Conservation (phyloP, 176 grass and related monocot genomes). For the Phyllostachys edulis region DNA sequence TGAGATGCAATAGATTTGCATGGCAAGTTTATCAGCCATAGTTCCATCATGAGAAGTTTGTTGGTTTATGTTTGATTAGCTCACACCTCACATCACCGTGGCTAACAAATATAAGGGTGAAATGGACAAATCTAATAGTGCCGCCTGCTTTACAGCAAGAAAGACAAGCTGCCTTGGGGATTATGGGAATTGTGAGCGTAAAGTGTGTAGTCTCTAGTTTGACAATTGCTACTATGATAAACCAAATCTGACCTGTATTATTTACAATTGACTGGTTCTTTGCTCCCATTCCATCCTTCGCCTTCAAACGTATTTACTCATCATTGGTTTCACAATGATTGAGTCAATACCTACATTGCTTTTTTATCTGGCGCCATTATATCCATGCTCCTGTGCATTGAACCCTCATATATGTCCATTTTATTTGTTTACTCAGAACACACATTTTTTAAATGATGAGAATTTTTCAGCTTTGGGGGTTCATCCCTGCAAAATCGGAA, state of each 20-base stretch:
- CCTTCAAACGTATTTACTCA: conserved; percentile 4
- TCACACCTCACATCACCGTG: not conserved
- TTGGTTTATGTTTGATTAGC: conserved; percentile 21
- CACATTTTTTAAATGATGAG: not conserved
- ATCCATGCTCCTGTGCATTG: not conserved
- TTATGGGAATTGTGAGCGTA: not conserved
- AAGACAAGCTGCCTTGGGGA: not conserved
- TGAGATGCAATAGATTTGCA: conserved; percentile 5
- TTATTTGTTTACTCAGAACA: conserved; percentile 27
- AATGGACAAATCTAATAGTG: conserved; percentile 13
- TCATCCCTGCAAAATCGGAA: not conserved
- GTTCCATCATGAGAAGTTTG: not conserved
- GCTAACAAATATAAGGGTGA: conserved; percentile 21
- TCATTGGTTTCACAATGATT: not conserved
- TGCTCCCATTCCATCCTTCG: not conserved
- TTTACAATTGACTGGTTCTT: conserved; percentile 8
- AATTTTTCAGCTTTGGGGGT: not conserved
- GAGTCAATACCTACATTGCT: not conserved
- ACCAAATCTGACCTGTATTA: conserved; percentile 18
- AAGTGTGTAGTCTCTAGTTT: not conserved
- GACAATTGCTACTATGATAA: not conserved
- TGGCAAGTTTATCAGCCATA: conserved; percentile 11
- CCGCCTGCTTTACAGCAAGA: not conserved
- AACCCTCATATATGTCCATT: conserved; percentile 1
- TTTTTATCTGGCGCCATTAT: conserved; percentile 1